phyloP scores from a whole-genome alignment of 768 basidiomycete genomes.

The Psilocybe cubensis region DNA sequence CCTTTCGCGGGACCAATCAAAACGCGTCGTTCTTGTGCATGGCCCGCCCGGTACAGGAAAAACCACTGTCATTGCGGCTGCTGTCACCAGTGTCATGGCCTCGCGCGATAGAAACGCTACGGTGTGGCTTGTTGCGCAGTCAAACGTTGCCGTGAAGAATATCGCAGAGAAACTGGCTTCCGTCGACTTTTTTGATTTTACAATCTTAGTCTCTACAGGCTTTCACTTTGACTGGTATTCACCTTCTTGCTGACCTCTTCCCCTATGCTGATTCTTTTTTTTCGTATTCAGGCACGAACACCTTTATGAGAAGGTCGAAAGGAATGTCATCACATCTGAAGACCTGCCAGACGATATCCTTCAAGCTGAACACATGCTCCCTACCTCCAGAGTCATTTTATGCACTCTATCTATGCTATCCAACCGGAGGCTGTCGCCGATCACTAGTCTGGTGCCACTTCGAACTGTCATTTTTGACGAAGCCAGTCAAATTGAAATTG shows the following conservation, averaged over 20 bases:
- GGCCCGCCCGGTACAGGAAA: slow-evolving; percentile 71
- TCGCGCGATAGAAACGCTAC: slow-evolving; percentile 30
- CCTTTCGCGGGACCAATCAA: slow-evolving; percentile 31
- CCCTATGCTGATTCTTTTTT: slow-evolving; percentile 31
- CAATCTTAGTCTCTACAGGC: slow-evolving; percentile 67
- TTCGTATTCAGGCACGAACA: slow-evolving; percentile 72
- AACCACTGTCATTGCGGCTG: slow-evolving; percentile 62
- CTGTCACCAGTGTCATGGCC: slow-evolving; percentile 38
- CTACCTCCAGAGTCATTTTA: slow-evolving; percentile 69
- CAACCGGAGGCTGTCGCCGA: slow-evolving; percentile 31
- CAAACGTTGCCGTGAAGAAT: slow-evolving; percentile 90
- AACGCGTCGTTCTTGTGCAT: slow-evolving; percentile 39
- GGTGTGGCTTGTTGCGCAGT: slow-evolving; percentile 78
- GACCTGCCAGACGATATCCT: slow-evolving; percentile 49
- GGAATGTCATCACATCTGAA: slow-evolving; percentile 57
- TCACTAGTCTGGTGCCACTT: slow-evolving; percentile 43
- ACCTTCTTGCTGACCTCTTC: slow-evolving; percentile 8
- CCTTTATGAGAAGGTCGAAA: slow-evolving; percentile 53
- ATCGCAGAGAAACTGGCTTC: slow-evolving; percentile 78
- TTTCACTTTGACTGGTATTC: slow-evolving; percentile 70
- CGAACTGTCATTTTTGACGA: slow-evolving; percentile 64
- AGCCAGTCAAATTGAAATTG: slow-evolving; percentile 69
- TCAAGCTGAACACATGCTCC: slow-evolving; percentile 24
- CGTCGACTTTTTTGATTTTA: slow-evolving; percentile 58
- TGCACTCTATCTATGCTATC: slow-evolving; percentile 84